These are phyloP conservation scores for Camellia lanceoleosa DNA, from an alignment of 148 eudicot genomes.

Conservation along the genomic window DNA sequence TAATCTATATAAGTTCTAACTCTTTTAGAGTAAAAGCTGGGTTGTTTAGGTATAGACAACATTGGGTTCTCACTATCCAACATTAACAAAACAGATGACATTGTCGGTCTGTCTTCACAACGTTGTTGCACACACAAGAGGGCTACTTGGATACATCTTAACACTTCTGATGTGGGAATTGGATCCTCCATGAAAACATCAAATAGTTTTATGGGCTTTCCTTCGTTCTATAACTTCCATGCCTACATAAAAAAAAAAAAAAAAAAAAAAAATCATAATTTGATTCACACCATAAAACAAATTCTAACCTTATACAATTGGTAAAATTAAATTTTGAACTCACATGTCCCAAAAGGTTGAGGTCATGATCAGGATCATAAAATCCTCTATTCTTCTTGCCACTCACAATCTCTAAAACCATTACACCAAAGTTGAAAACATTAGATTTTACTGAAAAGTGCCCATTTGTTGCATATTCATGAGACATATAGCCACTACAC, in stretches of 20 bases:
- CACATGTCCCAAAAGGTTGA: slow-evolving; percentile 15
- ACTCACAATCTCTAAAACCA: slow-evolving; percentile 14
- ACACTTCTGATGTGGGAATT: background rate
- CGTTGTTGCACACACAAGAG: slow-evolving; percentile 13
- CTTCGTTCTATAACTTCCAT: slow-evolving; percentile 10
- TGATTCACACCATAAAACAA: background rate
- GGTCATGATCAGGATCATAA: slow-evolving; percentile 1
- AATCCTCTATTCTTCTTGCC: slow-evolving; percentile 18
- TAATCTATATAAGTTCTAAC: background rate
- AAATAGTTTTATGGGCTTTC: background rate
- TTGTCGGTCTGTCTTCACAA: slow-evolving; percentile 1
- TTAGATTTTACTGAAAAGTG: slow-evolving; percentile 18
- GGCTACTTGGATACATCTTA: background rate
- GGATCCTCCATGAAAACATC: background rate
- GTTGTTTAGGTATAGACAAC: background rate
- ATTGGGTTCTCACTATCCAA: slow-evolving; percentile 3
- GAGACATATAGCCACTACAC: slow-evolving; percentile 26
- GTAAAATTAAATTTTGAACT: background rate
- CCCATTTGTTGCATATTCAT: slow-evolving; percentile 17
- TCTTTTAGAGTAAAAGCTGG: background rate
- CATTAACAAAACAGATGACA: background rate
- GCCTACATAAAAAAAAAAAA: background rate
- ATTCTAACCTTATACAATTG: too few species aligned
- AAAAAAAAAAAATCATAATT: background rate
- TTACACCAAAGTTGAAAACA: slow-evolving; percentile 18